phyloP scores from a whole-genome alignment of 1,284 basidiomycete species.

The Somion occarium region DNA sequence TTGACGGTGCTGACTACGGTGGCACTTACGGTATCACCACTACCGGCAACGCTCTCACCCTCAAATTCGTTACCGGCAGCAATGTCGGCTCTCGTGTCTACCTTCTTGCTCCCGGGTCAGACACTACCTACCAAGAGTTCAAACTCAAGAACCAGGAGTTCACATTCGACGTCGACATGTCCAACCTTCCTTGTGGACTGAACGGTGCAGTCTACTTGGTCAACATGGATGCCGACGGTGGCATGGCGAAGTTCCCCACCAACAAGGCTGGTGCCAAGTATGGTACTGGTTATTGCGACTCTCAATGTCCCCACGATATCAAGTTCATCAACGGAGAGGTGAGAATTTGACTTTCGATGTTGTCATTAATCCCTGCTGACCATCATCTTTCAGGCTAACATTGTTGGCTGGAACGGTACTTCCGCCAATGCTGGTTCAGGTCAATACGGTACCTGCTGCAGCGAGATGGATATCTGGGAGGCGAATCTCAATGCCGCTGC shows the following conservation, averaged over 20 bases:
- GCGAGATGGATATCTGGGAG: constrained; percentile 58
- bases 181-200: constrained; percentile 35
- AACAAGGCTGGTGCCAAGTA: constrained; percentile 53
- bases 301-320: constrained; percentile 30
- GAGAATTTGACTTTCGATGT: constrained; percentile 15
- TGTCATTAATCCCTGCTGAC: constrained; percentile 9
- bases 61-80: constrained; percentile 32
- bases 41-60: constrained; percentile 30
- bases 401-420: constrained; percentile 28
- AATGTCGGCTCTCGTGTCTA: constrained; percentile 40
- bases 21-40: constrained; percentile 36
- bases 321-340: constrained; percentile 43
- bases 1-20: constrained; percentile 34
- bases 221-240: constrained; percentile 51
- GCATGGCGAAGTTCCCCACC: constrained; percentile 38
- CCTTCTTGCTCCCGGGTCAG: constrained; percentile 32
- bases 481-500: constrained; percentile 47
- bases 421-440: constrained; percentile 35
- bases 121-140: constrained; percentile 46
- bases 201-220: constrained; percentile 36
- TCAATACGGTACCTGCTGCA: constrained; percentile 46
- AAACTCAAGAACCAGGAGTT: constrained; percentile 50
- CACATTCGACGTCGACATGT: constrained; percentile 50
- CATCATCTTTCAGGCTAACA: constrained; percentile 27
- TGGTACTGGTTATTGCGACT: constrained; percentile 31